A percentile compares a stretch with the other conserved stretches of the same genome.
phyloP scores from a whole-genome alignment of 2,329 filamentous ascomycete genomes.

The Ophiostoma montium region DNA sequence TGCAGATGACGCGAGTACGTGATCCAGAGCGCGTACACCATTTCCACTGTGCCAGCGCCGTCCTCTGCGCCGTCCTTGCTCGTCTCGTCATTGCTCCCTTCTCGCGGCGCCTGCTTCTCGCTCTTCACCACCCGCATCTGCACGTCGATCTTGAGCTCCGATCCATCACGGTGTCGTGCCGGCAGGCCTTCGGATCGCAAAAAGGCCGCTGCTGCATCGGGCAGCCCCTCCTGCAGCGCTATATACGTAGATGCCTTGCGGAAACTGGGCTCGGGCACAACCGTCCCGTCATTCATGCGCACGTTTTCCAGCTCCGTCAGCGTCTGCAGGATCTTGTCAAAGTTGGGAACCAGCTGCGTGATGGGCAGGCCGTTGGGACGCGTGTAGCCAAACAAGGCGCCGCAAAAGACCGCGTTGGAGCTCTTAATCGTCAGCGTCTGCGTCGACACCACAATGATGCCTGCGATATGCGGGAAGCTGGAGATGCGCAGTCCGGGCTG shows the following conservation, averaged over 20 bases:
- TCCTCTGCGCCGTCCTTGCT: background rate
- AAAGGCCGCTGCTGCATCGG: conserved; percentile 66
- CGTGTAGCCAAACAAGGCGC: conserved; percentile 79
- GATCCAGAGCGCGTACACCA: conserved; percentile 92
- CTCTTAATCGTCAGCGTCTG: conserved; percentile 67
- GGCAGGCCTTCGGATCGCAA: conserved; percentile 71
- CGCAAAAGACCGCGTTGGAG: conserved; percentile 89
- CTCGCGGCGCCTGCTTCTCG: conserved; percentile 51
- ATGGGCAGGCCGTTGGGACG: conserved; percentile 70
- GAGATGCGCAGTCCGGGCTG: conserved; percentile 68
- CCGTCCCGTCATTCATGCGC: conserved; percentile 77
- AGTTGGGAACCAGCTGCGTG: conserved; percentile 68
- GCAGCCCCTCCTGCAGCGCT: conserved; percentile 67
- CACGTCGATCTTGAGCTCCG: conserved; percentile 83
- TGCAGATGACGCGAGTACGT: conserved; percentile 92
- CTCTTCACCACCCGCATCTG: conserved; percentile 95
- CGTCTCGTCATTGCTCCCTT: conserved; percentile 41
- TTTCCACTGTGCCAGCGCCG: conserved; percentile 33
- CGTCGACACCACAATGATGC: conserved; percentile 85
- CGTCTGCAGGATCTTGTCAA: conserved; percentile 69
- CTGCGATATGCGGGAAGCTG: conserved; percentile 93
- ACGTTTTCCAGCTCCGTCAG: conserved; percentile 79
- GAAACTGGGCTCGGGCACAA: conserved; percentile 93
- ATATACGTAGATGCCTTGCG: conserved; percentile 75
- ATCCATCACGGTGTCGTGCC: conserved; percentile 79